Base-by-base conservation (phyloP, 257 asterid genomes). In the Rhazya stricta region DNA sequence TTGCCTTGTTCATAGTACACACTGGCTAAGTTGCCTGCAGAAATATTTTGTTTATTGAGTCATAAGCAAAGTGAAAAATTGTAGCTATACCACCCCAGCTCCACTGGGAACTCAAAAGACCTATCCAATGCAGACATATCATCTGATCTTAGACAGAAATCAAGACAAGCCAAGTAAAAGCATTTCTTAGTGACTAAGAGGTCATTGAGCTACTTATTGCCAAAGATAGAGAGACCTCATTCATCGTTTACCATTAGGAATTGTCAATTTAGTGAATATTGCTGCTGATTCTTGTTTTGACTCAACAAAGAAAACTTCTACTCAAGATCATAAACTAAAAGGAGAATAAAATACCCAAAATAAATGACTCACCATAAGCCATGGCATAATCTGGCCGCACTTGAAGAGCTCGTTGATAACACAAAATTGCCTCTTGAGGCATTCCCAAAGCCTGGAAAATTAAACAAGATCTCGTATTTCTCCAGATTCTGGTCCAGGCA, bases 1-100 rank as follows among this genome's bases (percentile, higher is more conserved):
- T 95, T 92, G 81, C 91, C 90, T 86, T 95, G 98, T 83, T 95
- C 99, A 76, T 89, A 95, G 85, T 92, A 92, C 68, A 95, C 83
- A 75, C 97, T 86, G 50, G 97, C 99, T 87, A 95, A 73, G 90
- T 92, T 95, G 73, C 97, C 99, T 95, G 91, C 85, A 86, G 66
- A 73, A 73, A 41, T 51, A 51, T 39, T 13, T 39, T 27, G 34
- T 2, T 8, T 36, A 5, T 21, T n/a, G 13, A 23, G 16, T 29
- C 45, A 51, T 27, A 25, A 18, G 5, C 34, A 32, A 61, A 10
- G 42, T 29, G 39, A 60, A 56, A 66, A 65, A 39, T 37, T 37
- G 10, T 32, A 66, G 15, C 69, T 29, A 48, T 25, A 61, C 37
- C 37, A 21, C n/a, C 19, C 48, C 37, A 63, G 32, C 41, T 62